Evolutionary conservation across 352 stramenopile species (phyloP).

Genomic region (Bremia lactucae): DNA sequence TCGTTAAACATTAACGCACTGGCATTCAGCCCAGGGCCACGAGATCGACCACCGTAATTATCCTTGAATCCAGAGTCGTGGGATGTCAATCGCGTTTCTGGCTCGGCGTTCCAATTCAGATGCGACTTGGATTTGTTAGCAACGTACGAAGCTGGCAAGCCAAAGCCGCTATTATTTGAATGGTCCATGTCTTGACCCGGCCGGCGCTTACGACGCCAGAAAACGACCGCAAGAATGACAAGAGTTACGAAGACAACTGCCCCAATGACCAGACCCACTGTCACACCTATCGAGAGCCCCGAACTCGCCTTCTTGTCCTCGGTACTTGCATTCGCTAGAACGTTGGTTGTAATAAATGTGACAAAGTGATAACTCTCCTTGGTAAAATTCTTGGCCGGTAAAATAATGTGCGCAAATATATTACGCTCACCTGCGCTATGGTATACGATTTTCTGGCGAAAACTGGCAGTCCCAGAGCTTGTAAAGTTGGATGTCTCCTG

Average conservation of each 20-base stretch:
- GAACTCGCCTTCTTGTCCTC: conserved; percentile 5
- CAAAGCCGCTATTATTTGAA: conserved; percentile 50
- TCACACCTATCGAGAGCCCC: conserved; percentile 30
- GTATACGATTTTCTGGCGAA: conserved; percentile 51
- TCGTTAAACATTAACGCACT: conserved; percentile 61
- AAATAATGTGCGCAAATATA: conserved; percentile 68
- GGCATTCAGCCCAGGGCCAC: conserved; percentile 38
- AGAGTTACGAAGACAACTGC: conserved; percentile 29
- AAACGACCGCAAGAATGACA: conserved; percentile 44
- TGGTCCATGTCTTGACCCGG: conserved; percentile 34
- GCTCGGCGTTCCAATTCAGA: conserved; percentile 56
- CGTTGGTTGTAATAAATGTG: conserved; percentile 50
- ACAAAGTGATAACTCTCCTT: conserved; percentile 71
- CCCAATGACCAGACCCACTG: conserved; percentile 38
- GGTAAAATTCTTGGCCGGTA: conserved; percentile 39
- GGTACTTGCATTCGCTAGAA: conserved; percentile 15
- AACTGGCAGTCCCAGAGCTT: conserved; percentile 36
- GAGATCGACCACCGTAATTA: conserved; percentile 31
- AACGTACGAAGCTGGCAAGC: conserved; percentile 25
- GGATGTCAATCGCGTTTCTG: conserved; percentile 14
- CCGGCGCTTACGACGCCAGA: conserved; percentile 38
- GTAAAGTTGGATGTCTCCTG: conserved; percentile 78
- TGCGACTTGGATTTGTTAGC: conserved; percentile 45
- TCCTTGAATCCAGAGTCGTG: conserved; percentile 34
- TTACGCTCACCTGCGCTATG: conserved; percentile 42